A percentile compares a stretch with the other conserved stretches of the same genome.
Evolutionary conservation across 1,139 yeast species (phyloP).

Genomic region (Diutina pseudorugosa): DNA sequence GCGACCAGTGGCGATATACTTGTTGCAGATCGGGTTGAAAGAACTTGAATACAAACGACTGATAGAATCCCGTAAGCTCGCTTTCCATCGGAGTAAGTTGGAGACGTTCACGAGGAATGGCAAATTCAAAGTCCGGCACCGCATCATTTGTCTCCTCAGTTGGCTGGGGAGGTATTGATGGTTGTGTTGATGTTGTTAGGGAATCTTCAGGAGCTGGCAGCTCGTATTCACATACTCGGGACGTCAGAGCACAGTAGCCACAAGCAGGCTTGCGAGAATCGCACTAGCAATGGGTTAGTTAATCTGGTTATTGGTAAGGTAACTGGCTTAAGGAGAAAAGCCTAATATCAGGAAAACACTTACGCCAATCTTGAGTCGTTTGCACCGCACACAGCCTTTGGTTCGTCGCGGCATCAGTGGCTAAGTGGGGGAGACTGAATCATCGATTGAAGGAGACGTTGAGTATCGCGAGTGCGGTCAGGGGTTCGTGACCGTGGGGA

Average conservation of each 20-base stretch:
- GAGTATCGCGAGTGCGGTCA: neutral
- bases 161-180: neutral
- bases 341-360: neutral
- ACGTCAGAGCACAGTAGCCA: conserved; percentile 1
- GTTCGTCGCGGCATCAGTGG: neutral
- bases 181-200: too few species aligned
- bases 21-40: neutral
- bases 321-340: too few species aligned
- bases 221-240: neutral
- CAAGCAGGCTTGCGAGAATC: neutral
- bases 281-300: neutral
- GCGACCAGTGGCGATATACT: neutral
- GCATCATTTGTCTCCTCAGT: neutral
- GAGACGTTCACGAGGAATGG: neutral
- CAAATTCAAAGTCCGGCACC: neutral
- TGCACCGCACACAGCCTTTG: conserved; percentile 1
- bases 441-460: neutral
- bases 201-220: neutral
- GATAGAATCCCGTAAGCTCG: neutral
- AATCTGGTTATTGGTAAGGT: neutral
- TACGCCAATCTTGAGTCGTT: neutral
- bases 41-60: neutral
- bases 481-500: neutral
- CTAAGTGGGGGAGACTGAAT: neutral
- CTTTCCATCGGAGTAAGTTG: neutral